Percentiles rank a stretch among this genome's conserved stretches.
These are phyloP conservation scores for Plantago major DNA, from an alignment of 257 asterid species.

Conservation along the genomic window DNA sequence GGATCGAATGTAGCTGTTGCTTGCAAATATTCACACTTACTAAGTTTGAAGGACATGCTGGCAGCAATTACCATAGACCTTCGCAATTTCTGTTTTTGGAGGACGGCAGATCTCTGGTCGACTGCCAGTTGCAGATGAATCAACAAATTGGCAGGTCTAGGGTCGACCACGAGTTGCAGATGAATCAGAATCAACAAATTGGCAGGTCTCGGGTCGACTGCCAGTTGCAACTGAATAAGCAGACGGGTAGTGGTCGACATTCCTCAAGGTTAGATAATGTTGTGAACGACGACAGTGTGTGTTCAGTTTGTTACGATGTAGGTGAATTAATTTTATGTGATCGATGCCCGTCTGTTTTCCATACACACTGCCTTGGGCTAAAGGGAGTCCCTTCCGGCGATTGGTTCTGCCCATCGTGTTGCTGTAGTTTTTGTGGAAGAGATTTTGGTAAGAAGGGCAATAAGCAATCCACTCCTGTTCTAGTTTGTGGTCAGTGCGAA, in stretches of 20 bases:
- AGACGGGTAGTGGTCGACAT: background rate
- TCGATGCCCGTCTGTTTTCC: constrained; percentile 86
- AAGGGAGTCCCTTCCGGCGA: constrained; percentile 83
- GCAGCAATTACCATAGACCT: constrained; percentile 51
- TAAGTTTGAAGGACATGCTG: constrained; percentile 74
- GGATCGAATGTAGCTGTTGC: constrained; percentile 83
- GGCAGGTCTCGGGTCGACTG: constrained; percentile 76
- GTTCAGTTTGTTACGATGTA: constrained; percentile 80
- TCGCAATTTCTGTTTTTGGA: constrained; percentile 61
- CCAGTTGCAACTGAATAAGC: constrained; percentile 43
- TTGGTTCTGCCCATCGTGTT: constrained; percentile 97
- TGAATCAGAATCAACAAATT: constrained; percentile 22
- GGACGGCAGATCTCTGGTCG: constrained; percentile 71
- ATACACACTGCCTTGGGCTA: constrained; percentile 72
- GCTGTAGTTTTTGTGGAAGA: constrained; percentile 70
- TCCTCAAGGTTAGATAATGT: constrained; percentile 22
- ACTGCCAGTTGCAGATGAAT: constrained; percentile 60
- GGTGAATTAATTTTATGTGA: constrained; percentile 85
- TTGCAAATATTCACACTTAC: constrained; percentile 42
- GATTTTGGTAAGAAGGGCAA: constrained; percentile 24
- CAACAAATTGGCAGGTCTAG: constrained; percentile 2
- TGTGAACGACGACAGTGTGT: constrained; percentile 52
- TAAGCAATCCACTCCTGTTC: constrained; percentile 25
- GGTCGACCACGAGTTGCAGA: constrained; percentile 55
- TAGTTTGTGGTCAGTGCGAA: constrained; percentile 72